Evolutionary conservation across 2,329 filamentous ascomycete species (phyloP).

Genomic region (Trichoderma sp.): DNA sequence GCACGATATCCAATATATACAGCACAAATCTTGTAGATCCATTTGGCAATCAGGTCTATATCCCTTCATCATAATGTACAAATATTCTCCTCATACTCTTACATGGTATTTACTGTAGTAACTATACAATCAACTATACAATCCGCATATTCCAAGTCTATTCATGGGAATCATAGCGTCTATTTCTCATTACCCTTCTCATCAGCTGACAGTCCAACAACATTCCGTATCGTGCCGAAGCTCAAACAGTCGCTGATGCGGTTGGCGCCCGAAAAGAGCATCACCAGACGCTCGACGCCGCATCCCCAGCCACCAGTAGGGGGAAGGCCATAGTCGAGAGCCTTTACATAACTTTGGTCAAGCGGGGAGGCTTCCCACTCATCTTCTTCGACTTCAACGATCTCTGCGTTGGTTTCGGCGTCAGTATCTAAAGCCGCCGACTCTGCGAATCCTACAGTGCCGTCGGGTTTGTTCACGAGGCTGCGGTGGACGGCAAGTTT

Average conservation of each 20-base stretch:
- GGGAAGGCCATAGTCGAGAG: conserved; percentile 85
- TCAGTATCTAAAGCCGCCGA: conserved; percentile 38
- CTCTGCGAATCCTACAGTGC: conserved; percentile 31
- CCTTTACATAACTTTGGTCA: conserved; percentile 81
- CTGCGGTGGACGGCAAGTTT: conserved; percentile 67
- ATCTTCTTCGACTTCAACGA: conserved; percentile 33
- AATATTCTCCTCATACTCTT: neutral
- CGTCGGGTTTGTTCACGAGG: conserved; percentile 36
- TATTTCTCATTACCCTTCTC: conserved; percentile 28
- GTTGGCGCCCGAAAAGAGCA: conserved; percentile 78
- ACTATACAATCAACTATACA: too few species aligned
- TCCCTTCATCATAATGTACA: neutral
- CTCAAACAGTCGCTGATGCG: conserved; percentile 82
- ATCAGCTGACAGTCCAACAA: conserved; percentile 50
- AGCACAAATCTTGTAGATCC: neutral
- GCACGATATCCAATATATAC: conserved; percentile 2
- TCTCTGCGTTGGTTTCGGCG: conserved; percentile 17
- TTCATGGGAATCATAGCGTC: neutral
- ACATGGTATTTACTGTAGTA: neutral
- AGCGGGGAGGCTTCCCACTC: conserved; percentile 46
- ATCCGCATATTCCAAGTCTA: neutral
- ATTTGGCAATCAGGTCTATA: neutral
- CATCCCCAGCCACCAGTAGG: conserved; percentile 97
- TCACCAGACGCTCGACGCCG: conserved; percentile 84
- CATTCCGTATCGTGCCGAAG: conserved; percentile 79